Conservation (phyloP, 805 yeast species). For the Zygoascus biomembranicola region DNA sequence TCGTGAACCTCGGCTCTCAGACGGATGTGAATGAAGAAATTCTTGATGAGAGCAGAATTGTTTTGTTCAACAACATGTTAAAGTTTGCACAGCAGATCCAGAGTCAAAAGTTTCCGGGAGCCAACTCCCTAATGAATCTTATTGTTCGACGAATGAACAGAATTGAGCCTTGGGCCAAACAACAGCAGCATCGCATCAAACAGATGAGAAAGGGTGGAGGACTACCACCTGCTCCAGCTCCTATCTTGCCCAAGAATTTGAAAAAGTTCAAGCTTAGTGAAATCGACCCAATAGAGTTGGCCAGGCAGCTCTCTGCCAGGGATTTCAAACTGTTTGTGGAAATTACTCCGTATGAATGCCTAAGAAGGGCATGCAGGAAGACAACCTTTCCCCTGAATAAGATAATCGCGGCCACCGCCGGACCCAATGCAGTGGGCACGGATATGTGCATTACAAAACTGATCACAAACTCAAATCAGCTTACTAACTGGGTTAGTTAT, state of each 20-base stretch:
- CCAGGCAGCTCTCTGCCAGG: conserved; percentile 74
- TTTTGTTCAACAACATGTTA: conserved; percentile 29
- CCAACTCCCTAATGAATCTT: conserved; percentile 33
- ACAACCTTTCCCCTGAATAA: conserved; percentile 22
- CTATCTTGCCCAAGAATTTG: conserved; percentile 21
- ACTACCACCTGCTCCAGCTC: conserved; percentile 17
- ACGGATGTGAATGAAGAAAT: conserved; percentile 6
- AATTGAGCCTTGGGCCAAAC: conserved; percentile 18
- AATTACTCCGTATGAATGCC: conserved; percentile 63
- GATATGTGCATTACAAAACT: conserved; percentile 17
- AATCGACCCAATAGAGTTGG: conserved; percentile 66
- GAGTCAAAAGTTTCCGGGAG: conserved; percentile 37
- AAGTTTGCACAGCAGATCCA: conserved; percentile 35
- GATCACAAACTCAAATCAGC: conserved; percentile 49
- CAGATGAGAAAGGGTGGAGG: neutral
- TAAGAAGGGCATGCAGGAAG: conserved; percentile 69
- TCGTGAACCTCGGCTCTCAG: neutral
- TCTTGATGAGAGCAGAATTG: conserved; percentile 9
- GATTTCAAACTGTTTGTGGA: conserved; percentile 64
- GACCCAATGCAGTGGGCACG: conserved; percentile 4
- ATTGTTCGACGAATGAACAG: conserved; percentile 30
- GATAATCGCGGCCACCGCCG: conserved; percentile 4
- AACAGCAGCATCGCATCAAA: conserved; percentile 9
- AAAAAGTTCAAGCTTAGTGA: conserved; percentile 48
- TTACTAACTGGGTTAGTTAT: conserved; percentile 76